Evolutionary conservation across 2,329 filamentous ascomycete genomes (phyloP).

Genomic region (Diaporthe citri): DNA sequence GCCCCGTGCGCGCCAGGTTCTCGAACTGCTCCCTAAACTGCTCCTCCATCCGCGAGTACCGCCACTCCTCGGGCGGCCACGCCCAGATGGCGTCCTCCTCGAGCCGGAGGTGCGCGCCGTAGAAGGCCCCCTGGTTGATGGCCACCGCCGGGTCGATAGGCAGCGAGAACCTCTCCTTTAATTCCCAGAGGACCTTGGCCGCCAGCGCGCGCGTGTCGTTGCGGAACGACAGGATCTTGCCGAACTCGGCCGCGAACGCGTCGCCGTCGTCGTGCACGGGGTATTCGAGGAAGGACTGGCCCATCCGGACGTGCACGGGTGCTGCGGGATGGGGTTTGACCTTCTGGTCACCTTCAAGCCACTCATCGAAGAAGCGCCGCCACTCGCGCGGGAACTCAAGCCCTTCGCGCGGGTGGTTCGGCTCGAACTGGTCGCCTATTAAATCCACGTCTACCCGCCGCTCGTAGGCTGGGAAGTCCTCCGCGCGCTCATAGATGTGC

Average conservation of each 20-base stretch:
- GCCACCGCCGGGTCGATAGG: conserved; percentile 44
- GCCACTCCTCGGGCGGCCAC: conserved; percentile 48
- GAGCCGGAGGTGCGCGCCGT: conserved; percentile 50
- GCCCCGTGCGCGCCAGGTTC: conserved; percentile 44
- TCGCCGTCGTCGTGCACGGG: conserved; percentile 52
- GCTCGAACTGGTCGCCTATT: conserved; percentile 50
- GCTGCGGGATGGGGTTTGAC: conserved; percentile 34
- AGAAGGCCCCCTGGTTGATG: conserved; percentile 46
- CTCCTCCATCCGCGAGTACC: conserved; percentile 48
- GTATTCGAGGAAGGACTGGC: conserved; percentile 54
- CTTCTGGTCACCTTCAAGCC: conserved; percentile 45
- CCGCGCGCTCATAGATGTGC: conserved; percentile 46
- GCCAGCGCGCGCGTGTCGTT: conserved; percentile 48
- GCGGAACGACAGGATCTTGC: conserved; percentile 51
- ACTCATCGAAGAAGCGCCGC: conserved; percentile 47
- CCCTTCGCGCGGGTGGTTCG: conserved; percentile 45
- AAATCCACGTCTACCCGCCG: conserved; percentile 42
- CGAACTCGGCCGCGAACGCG: conserved; percentile 50
- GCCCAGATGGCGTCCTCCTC: conserved; percentile 49
- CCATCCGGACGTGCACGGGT: conserved; percentile 47
- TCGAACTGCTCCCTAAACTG: conserved; percentile 49
- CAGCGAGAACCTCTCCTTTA: conserved; percentile 43
- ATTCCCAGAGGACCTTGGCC: conserved; percentile 45
- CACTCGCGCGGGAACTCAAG: conserved; percentile 45
- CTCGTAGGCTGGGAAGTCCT: conserved; percentile 47